Conservation (phyloP, 2,329 filamentous ascomycete genomes). For the Arthroderma sp. region DNA sequence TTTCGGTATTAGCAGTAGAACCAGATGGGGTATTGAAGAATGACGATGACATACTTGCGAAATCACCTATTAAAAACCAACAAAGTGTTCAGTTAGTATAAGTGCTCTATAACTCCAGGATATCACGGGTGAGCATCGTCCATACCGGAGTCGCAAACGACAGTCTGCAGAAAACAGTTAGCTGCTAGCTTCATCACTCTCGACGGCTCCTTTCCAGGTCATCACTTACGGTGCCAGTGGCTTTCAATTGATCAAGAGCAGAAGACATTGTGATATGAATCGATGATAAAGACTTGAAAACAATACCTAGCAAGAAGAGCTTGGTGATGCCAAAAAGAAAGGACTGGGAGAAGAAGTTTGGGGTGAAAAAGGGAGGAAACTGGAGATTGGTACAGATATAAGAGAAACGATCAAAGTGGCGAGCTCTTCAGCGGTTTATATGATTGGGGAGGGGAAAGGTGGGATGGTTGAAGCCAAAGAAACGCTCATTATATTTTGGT, state of each 20-base stretch:
- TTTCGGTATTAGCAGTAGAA: slow-evolving; percentile 18
- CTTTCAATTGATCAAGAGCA: slow-evolving; percentile 94
- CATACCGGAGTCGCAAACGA: slow-evolving; percentile 93
- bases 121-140: slow-evolving; percentile 10
- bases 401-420: not conserved
- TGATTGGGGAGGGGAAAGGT: too few relatives aligned
- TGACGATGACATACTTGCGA: slow-evolving; percentile 50
- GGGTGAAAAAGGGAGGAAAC: not conserved
- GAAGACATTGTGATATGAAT: slow-evolving; percentile 50
- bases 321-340: not conserved
- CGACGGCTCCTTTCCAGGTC: slow-evolving; percentile 7
- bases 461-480: too few relatives aligned
- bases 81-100: not conserved
- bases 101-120: too few relatives aligned
- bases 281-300: too few relatives aligned
- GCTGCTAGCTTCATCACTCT: not conserved
- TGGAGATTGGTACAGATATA: not conserved
- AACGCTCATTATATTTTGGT: too few relatives aligned
- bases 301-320: not conserved
- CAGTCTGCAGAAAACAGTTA: slow-evolving; percentile 47
- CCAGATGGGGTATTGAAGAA: slow-evolving; percentile 16
- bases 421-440: too few relatives aligned
- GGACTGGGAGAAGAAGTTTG: not conserved
- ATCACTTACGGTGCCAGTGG: slow-evolving; percentile 77
- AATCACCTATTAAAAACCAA: slow-evolving; percentile 46